Percentiles rank a stretch among this genome's conserved stretches.
Evolutionary conservation across 176 grass and related monocot genomes (phyloP).

Genomic region (Themeda triandra): DNA sequence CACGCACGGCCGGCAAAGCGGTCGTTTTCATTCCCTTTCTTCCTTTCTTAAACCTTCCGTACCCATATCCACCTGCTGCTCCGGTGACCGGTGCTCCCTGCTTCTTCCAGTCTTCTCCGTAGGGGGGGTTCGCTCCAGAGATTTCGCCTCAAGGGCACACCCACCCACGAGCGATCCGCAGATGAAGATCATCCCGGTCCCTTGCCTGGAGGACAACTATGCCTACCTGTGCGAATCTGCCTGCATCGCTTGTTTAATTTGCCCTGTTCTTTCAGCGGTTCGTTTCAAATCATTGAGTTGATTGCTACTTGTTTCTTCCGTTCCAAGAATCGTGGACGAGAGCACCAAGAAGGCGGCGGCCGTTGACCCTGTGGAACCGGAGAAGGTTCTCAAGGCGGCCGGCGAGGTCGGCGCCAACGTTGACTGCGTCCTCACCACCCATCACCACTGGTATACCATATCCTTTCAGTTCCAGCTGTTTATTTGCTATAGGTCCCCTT

Average conservation of each 20-base stretch:
- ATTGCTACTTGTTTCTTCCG: not conserved
- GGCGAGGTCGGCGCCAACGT: conserved; percentile 60
- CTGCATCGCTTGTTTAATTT: not conserved
- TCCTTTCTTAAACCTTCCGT: not conserved
- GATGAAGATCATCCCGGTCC: conserved; percentile 80
- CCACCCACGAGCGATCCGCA: not conserved
- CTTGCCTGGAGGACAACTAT: conserved; percentile 92
- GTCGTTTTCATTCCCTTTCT: not conserved
- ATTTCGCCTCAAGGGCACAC: not conserved
- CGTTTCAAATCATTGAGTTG: not conserved
- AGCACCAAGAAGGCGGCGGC: conserved; percentile 67
- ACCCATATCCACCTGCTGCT: not conserved
- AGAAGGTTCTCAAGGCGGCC: conserved; percentile 63
- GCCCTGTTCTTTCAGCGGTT: not conserved
- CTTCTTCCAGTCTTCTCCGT: not conserved
- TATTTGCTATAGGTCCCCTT: not conserved
- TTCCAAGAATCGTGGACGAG: conserved; percentile 78
- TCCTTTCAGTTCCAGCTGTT: not conserved
- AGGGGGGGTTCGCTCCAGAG: not conserved
- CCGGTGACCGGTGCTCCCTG: too few relatives aligned
- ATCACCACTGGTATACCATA: conserved; percentile 70
- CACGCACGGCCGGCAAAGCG: not conserved
- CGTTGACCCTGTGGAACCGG: conserved; percentile 85
- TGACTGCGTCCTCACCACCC: conserved; percentile 75
- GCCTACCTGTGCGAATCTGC: conserved; percentile 68